Evolutionary conservation across 345 rosid genomes (phyloP).

Genomic region (Populus euphratica): DNA sequence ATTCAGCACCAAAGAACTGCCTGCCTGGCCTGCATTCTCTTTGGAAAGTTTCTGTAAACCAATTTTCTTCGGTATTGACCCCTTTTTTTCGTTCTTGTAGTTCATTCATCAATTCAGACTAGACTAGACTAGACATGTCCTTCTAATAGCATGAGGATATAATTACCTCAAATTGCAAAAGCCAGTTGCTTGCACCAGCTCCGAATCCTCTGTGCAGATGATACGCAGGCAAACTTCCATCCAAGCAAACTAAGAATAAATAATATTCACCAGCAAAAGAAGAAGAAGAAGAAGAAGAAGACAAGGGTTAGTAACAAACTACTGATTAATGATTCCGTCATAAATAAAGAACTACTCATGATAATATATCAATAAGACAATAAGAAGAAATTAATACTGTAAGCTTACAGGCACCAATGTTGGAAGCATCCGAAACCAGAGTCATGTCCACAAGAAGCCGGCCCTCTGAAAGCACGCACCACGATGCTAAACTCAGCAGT

Average conservation of each 20-base stretch:
- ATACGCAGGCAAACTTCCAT: constrained; percentile 93
- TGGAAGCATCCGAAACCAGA: constrained; percentile 56
- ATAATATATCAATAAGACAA: neutral
- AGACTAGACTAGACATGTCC: neutral
- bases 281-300: neutral
- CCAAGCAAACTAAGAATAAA: constrained; percentile 66
- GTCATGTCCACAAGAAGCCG: constrained; percentile 66
- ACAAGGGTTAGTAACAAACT: neutral
- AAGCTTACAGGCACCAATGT: constrained; percentile 60
- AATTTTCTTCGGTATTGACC: neutral
- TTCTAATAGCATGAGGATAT: neutral
- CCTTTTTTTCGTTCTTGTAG: too few species aligned
- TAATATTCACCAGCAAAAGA: neutral
- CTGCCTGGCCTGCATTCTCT: neutral
- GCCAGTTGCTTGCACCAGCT: constrained; percentile 73
- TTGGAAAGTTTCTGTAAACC: neutral
- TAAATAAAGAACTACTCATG: neutral
- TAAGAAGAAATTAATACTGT: neutral
- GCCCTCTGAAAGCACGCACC: constrained; percentile 27
- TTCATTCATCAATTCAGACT: too few species aligned
- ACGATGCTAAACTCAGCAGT: constrained; percentile 9
- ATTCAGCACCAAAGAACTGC: neutral
- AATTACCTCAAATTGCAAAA: constrained; percentile 85
- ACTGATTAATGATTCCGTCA: neutral
- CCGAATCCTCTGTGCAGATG: constrained; percentile 80